phyloP scores from a whole-genome alignment of 768 basidiomycete genomes.

The Rossbeevera mucosa region DNA sequence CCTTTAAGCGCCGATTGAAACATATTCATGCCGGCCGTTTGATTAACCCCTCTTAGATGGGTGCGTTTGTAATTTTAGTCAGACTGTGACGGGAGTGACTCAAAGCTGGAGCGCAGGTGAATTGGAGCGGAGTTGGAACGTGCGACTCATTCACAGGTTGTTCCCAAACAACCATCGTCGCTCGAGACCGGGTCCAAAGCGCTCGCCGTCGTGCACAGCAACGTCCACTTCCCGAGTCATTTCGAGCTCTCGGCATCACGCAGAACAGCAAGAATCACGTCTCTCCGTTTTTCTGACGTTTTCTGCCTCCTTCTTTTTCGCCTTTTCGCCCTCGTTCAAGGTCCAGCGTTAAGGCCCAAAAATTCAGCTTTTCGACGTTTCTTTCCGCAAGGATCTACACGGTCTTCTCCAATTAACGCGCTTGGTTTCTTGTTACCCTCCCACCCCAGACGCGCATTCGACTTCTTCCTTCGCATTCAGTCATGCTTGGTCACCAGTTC shows the following conservation, averaged over 20 bases:
- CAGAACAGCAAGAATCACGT: conserved; percentile 1
- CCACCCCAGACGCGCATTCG: conserved; percentile 17
- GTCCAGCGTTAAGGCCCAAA: conserved; percentile 13
- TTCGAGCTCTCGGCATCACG: not conserved
- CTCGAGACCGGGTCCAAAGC: conserved; percentile 16
- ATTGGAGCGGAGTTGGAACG: conserved; percentile 33
- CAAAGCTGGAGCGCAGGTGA: conserved; percentile 16
- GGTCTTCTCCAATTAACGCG: conserved; percentile 20
- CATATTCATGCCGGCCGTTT: not conserved
- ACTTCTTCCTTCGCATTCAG: conserved; percentile 10
- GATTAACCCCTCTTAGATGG: not conserved
- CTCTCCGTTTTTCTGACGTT: conserved; percentile 9
- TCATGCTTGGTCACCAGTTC: conserved; percentile 86
- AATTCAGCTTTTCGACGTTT: conserved; percentile 17
- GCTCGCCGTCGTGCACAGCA: conserved; percentile 10
- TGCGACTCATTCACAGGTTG: conserved; percentile 32
- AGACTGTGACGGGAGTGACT: conserved; percentile 21
- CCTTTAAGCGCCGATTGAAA: conserved; percentile 23
- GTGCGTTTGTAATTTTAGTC: not conserved
- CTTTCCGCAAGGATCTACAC: conserved; percentile 1
- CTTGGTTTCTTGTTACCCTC: conserved; percentile 1
- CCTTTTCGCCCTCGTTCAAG: conserved; percentile 4
- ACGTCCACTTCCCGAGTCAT: conserved; percentile 1
- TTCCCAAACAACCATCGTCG: conserved; percentile 33
- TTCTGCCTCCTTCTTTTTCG: conserved; percentile 16